Evolutionary conservation across 495 filamentous ascomycete species (phyloP), one percentile per base, ranked within the genome.

Genomic region (Pyrenopolyporus hunteri): DNA sequence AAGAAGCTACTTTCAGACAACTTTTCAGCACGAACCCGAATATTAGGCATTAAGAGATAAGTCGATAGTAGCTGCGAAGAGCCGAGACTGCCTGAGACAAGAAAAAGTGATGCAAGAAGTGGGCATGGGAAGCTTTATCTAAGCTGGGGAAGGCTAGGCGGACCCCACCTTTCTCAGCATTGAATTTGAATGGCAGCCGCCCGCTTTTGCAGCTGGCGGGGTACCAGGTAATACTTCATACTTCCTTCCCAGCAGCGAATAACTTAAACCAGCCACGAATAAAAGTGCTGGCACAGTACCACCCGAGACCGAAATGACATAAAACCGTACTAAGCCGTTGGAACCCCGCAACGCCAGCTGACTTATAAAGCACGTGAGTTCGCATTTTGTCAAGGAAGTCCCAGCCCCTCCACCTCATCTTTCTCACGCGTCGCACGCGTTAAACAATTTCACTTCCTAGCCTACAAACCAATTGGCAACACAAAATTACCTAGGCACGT

Each of bases 301-400:
- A n/a, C n/a, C n/a, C n/a, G n/a, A n/a, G n/a, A n/a, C n/a, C n/a
- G n/a, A n/a, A n/a, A n/a, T n/a, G n/a, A n/a, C n/a, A n/a, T n/a
- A n/a, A n/a, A n/a, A n/a, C n/a, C n/a, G n/a, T n/a, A n/a, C n/a
- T n/a, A n/a, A n/a, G n/a, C n/a, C n/a, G n/a, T n/a, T 23, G 40
- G 7, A 14, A 37, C 60, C 61, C 61, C 61, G 54, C 61, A 49
- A 32, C 28, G 47, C 53, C 55, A 64, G 44, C 61, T 55, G 25
- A 10, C 28, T 31, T 23, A 10, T 39, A 4, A 16, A 5, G 42
- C 69, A 71, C 66, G 63, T 71, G 69, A 69, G n/a, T 64, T 71
- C 69, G 69, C 63, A 67, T 63, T 10, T 28, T 3, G 6, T 31
- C 13, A 9, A 20, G 2, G 6, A 46, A 17, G 2, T 6, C 23